Evolutionary conservation across 1,284 basidiomycete species (phyloP).

Genomic region (Takashimella koratensis): DNA sequence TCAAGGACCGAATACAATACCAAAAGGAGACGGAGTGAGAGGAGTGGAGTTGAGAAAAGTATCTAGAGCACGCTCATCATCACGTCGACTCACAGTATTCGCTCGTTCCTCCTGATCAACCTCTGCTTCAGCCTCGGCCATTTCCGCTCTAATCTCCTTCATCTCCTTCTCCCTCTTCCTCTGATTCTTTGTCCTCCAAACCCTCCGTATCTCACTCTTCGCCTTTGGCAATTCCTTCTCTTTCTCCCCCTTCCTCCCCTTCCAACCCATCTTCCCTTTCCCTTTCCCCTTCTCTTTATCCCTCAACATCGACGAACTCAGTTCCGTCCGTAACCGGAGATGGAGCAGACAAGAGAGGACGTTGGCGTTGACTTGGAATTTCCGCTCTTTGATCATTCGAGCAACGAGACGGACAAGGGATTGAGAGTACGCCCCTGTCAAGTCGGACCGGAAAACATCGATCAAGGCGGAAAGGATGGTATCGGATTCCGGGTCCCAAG

Average conservation of each 20-base stretch:
- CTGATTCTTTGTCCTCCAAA: slow-evolving; percentile 79
- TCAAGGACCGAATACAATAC: slow-evolving; percentile 2
- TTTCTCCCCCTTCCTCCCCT: slow-evolving; percentile 59
- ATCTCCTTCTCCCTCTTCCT: slow-evolving; percentile 74
- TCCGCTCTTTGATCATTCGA: slow-evolving; percentile 92
- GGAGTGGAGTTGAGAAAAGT: slow-evolving; percentile 7
- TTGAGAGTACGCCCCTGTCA: slow-evolving; percentile 73
- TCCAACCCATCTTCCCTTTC: slow-evolving; percentile 25
- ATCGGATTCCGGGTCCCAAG: slow-evolving; percentile 84
- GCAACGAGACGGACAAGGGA: slow-evolving; percentile 88
- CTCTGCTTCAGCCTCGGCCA: slow-evolving; percentile 90
- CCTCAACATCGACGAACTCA: slow-evolving; percentile 53
- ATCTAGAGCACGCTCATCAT: not conserved
- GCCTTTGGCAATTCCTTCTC: slow-evolving; percentile 53
- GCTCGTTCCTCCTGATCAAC: slow-evolving; percentile 89
- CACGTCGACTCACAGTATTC: slow-evolving; percentile 60
- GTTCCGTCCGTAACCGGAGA: slow-evolving; percentile 82
- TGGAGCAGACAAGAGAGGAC: slow-evolving; percentile 81
- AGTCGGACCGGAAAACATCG: slow-evolving; percentile 74
- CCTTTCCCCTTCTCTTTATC: slow-evolving; percentile 49
- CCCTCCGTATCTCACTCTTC: slow-evolving; percentile 63
- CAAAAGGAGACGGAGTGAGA: slow-evolving; percentile 5
- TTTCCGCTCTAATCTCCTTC: slow-evolving; percentile 80
- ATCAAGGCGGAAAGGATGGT: slow-evolving; percentile 76
- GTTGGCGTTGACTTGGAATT: slow-evolving; percentile 84